Conservation (phyloP, 441 rosid species). For the Gossypium aridum region DNA sequence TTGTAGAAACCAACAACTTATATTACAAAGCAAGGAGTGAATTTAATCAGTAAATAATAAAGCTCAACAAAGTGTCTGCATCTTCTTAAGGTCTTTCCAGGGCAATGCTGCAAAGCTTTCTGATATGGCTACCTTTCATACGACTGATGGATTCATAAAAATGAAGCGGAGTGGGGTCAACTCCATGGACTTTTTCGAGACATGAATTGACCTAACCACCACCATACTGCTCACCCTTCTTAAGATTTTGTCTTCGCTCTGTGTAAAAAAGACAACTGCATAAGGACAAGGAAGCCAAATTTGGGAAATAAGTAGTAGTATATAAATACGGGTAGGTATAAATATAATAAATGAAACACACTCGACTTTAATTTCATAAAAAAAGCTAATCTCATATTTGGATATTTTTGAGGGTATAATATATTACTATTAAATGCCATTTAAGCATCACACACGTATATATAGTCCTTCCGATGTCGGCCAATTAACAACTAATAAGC, state of each 20-base stretch:
- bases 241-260: slow-evolving; percentile 9
- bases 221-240: slow-evolving; percentile 2
- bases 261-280: slow-evolving; percentile 5
- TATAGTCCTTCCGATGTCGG: too few relatives aligned
- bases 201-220: slow-evolving; percentile 5
- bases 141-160: background rate
- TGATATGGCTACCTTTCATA: background rate
- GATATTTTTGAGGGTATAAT: background rate
- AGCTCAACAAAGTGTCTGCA: background rate
- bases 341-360: background rate
- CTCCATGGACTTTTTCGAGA: slow-evolving; percentile 4
- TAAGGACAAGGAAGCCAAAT: background rate
- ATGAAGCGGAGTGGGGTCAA: slow-evolving; percentile 8
- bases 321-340: background rate
- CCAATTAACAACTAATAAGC: background rate
- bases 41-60: background rate
- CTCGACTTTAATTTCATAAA: background rate
- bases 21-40: background rate
- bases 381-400: background rate
- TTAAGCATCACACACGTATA: background rate
- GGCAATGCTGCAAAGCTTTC: background rate
- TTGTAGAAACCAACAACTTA: background rate
- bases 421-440: background rate
- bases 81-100: background rate
- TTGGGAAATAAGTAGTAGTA: background rate